These are phyloP conservation scores for Colletotrichum somersetense DNA, from an alignment of 2,329 filamentous ascomycete species.

Conservation along the genomic window DNA sequence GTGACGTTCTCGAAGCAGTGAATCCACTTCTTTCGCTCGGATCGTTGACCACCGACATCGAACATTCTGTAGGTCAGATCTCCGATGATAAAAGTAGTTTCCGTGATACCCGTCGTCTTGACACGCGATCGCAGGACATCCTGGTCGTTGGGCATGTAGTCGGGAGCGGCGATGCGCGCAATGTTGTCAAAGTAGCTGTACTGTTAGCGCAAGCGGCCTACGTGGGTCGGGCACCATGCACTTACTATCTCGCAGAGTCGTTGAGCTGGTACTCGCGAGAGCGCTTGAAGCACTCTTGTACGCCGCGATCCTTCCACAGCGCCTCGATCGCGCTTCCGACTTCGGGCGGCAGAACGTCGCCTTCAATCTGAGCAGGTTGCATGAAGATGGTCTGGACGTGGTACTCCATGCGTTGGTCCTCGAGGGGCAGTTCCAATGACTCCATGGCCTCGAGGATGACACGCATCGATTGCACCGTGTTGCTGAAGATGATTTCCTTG, in stretches of 20 bases:
- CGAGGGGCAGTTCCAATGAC: constrained; percentile 81
- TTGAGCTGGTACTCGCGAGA: constrained; percentile 97
- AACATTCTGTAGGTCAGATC: constrained; percentile 98
- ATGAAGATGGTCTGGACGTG: constrained; percentile 99
- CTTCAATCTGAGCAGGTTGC: constrained; percentile 97
- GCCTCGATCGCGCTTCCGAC: constrained; percentile 93
- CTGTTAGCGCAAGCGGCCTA: constrained; percentile 4
- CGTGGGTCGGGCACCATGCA: constrained; percentile 53
- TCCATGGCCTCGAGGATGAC: constrained; percentile 79
- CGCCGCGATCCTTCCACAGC: constrained; percentile 91
- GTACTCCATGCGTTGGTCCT: constrained; percentile 94
- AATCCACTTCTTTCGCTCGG: constrained; percentile 99
- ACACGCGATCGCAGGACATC: constrained; percentile 96
- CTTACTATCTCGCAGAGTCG: constrained; percentile 95
- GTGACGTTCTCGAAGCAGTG: constrained; percentile 99
- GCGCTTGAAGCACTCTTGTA: constrained; percentile 95
- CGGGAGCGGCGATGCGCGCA: constrained; percentile 87
- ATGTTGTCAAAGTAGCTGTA: constrained; percentile 95
- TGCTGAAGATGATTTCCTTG: constrained; percentile 79
- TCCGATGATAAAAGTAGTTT: constrained; percentile 95
- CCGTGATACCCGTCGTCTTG: constrained; percentile 97
- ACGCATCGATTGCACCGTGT: constrained; percentile 77
- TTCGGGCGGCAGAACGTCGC: constrained; percentile 92
- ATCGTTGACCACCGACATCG: constrained; percentile 94
- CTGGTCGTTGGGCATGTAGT: constrained; percentile 95